Evolutionary conservation across 2,329 filamentous ascomycete species (phyloP).

Genomic region (Ophiocordyceps camponoti-floridani): DNA sequence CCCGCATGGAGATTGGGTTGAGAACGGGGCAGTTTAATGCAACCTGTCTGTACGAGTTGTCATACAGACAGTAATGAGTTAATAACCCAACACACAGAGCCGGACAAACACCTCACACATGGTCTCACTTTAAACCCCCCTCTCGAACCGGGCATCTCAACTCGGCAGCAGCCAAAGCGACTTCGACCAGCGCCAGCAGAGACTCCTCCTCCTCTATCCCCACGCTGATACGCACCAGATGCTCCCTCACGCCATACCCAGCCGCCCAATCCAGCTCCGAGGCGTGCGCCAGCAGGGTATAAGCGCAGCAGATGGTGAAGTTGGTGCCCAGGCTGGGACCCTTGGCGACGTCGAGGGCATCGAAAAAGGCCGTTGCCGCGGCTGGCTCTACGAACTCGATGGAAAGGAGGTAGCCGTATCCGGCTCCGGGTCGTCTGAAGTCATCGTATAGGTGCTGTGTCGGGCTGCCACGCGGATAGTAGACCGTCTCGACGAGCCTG

Average conservation of each 20-base stretch:
- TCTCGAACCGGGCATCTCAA: neutral
- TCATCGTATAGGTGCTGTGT: slow-evolving; percentile 14
- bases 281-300: slow-evolving; percentile 20
- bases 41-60: too few species aligned
- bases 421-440: slow-evolving; percentile 18
- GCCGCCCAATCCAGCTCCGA: slow-evolving; percentile 17
- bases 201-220: slow-evolving; percentile 19
- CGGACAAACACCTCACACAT: too few species aligned
- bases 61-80: too few species aligned
- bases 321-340: slow-evolving; percentile 34
- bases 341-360: slow-evolving; percentile 25
- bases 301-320: slow-evolving; percentile 23
- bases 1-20: neutral
- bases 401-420: slow-evolving; percentile 33
- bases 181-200: neutral
- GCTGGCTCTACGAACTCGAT: slow-evolving; percentile 23
- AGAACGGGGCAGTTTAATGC: too few species aligned
- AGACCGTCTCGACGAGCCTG: slow-evolving; percentile 10
- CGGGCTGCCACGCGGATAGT: slow-evolving; percentile 21
- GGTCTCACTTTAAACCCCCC: too few species aligned
- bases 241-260: slow-evolving; percentile 18
- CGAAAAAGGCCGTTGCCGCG: slow-evolving; percentile 25
- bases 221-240: slow-evolving; percentile 24
- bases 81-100: too few species aligned
- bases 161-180: slow-evolving; percentile 1